These are phyloP conservation scores for Malus sieversii DNA, from an alignment of 306 rosid genomes.

Conservation along the genomic window DNA sequence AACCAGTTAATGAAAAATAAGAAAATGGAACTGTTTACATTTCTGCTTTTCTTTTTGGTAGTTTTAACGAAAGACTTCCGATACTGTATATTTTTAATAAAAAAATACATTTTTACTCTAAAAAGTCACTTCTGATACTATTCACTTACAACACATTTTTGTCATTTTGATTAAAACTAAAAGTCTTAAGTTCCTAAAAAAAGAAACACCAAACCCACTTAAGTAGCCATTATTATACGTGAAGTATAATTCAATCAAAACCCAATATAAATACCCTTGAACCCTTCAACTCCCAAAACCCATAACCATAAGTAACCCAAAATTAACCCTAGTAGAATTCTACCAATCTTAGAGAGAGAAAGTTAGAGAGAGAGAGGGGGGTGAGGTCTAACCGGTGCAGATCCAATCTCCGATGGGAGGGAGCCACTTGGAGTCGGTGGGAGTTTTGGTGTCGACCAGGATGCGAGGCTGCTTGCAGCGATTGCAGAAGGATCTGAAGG, in stretches of 20 bases:
- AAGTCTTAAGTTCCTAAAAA: too few species aligned
- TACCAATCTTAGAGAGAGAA: not conserved
- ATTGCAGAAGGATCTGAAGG: slow-evolving; percentile 95
- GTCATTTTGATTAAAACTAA: too few species aligned
- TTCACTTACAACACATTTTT: too few species aligned
- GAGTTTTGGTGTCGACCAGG: slow-evolving; percentile 84
- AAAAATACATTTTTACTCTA: too few species aligned
- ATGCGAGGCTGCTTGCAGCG: slow-evolving; percentile 95
- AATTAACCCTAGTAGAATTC: not conserved
- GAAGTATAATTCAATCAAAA: not conserved
- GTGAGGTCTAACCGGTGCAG: slow-evolving; percentile 69
- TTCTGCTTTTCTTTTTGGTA: too few species aligned
- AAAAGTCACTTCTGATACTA: too few species aligned
- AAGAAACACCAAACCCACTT: not conserved
- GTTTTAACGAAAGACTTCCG: too few species aligned
- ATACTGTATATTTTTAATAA: too few species aligned
- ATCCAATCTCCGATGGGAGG: slow-evolving; percentile 97
- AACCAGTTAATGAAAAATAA: not conserved
- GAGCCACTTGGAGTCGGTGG: slow-evolving; percentile 94
- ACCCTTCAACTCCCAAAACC: not conserved
- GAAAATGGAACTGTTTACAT: not conserved
- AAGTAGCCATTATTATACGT: not conserved
- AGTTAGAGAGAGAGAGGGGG: not conserved
- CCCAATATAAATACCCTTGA: not conserved
- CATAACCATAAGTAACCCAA: not conserved